Conservation (phyloP, 441 rosid species). For the Jatropha podagrica region DNA sequence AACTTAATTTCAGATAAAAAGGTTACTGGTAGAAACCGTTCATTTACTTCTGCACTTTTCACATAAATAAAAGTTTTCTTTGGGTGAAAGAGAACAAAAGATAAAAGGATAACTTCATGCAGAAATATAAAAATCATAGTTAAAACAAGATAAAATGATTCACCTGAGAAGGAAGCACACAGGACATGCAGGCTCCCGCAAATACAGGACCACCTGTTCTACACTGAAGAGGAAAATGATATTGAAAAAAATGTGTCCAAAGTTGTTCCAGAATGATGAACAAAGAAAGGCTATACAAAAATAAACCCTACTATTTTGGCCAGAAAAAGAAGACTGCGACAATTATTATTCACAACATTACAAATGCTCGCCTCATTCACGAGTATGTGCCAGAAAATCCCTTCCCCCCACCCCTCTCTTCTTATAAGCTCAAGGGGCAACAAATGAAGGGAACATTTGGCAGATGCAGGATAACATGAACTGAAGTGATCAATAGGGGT, state of each 20-base stretch:
- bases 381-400: neutral
- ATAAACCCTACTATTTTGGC: neutral
- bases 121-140: neutral
- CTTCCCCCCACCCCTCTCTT: no score
- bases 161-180: conserved; percentile 81
- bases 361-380: neutral
- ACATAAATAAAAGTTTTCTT: neutral
- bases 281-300: neutral
- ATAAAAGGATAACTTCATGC: neutral
- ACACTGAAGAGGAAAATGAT: conserved; percentile 41
- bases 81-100: neutral
- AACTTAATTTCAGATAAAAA: neutral
- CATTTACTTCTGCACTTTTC: neutral
- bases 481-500: no score
- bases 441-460: no score
- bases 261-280: neutral
- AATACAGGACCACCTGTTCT: conserved; percentile 86
- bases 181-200: conserved; percentile 76
- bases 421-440: no score
- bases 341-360: neutral
- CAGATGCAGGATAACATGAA: no score
- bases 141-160: conserved; percentile 11
- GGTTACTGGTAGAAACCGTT: neutral
- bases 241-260: conserved; percentile 3
- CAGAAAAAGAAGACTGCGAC: neutral